phyloP scores from a whole-genome alignment of 495 filamentous ascomycete species.

The Aspergillus olivimuriae region DNA sequence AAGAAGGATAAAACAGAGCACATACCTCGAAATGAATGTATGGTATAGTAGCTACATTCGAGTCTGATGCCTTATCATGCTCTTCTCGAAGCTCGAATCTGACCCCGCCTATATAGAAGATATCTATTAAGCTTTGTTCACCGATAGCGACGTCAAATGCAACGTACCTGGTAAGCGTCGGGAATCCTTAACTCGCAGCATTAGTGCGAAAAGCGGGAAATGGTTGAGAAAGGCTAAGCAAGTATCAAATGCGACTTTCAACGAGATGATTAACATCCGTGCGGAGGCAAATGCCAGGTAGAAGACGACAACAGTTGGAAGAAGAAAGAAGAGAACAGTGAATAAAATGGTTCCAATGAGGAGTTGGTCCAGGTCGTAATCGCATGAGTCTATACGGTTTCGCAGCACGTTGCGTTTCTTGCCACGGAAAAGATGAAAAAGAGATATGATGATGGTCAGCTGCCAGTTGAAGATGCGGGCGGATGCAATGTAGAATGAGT shows the following conservation, averaged over 20 bases:
- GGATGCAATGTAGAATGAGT: conserved; percentile 94
- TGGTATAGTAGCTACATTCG: conserved; percentile 43
- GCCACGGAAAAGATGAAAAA: conserved; percentile 96
- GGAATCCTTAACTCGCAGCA: conserved; percentile 93
- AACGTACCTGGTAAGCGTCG: conserved; percentile 72
- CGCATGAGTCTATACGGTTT: conserved; percentile 96
- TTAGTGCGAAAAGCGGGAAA: conserved; percentile 94
- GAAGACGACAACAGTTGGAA: conserved; percentile 92
- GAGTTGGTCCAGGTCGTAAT: conserved; percentile 97
- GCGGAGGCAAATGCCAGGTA: conserved; percentile 94
- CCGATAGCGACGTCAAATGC: not conserved
- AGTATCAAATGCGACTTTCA: conserved; percentile 87
- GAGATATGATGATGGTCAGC: conserved; percentile 86
- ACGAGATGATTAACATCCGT: conserved; percentile 85
- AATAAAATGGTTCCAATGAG: conserved; percentile 96
- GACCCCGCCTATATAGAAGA: conserved; percentile 59
- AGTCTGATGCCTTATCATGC: conserved; percentile 18
- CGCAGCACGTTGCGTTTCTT: conserved; percentile 97
- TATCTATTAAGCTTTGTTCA: not conserved
- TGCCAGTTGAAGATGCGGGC: conserved; percentile 99
- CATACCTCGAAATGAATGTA: conserved; percentile 76
- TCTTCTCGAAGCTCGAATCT: conserved; percentile 78
- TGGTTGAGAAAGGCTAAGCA: conserved; percentile 92
- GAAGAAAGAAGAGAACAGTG: conserved; percentile 88
- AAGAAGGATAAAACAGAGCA: not conserved